Percentiles rank a stretch among this genome's conserved stretches.
These are phyloP conservation scores for Linderniella brevidens DNA, from an alignment of 257 asterid genomes.

Conservation along the genomic window DNA sequence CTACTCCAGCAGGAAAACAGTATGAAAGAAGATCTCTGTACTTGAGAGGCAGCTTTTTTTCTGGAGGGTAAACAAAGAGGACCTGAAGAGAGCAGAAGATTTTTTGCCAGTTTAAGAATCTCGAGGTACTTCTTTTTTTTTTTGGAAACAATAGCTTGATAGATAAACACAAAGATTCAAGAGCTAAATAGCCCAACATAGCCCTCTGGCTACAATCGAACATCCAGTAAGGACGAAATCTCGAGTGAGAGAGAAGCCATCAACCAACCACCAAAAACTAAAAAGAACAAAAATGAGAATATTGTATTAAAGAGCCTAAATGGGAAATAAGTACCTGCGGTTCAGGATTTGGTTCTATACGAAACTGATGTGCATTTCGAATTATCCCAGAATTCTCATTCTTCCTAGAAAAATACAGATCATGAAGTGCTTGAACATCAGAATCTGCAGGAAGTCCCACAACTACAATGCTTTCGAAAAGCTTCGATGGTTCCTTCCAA, in stretches of 20 bases:
- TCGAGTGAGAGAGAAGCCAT: too few relatives aligned
- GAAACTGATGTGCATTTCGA: slow-evolving; percentile 54
- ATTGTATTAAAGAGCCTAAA: not conserved
- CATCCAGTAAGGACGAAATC: too few relatives aligned
- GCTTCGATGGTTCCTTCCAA: slow-evolving; percentile 79
- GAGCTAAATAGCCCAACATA: too few relatives aligned
- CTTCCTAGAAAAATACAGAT: slow-evolving; percentile 63
- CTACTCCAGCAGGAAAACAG: slow-evolving; percentile 95
- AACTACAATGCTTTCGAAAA: slow-evolving; percentile 92
- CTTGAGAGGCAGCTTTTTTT: slow-evolving; percentile 83
- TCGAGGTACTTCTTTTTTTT: too few relatives aligned
- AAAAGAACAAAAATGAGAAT: slow-evolving; percentile 3
- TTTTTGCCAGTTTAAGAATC: not conserved
- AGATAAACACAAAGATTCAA: not conserved
- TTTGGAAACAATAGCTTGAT: not conserved
- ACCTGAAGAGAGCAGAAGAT: slow-evolving; percentile 41
- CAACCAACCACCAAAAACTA: too few relatives aligned
- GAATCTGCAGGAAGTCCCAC: slow-evolving; percentile 90
- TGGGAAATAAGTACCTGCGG: slow-evolving; percentile 55
- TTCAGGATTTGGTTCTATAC: slow-evolving; percentile 89
- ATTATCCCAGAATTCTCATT: slow-evolving; percentile 77
- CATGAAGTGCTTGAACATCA: slow-evolving; percentile 83
- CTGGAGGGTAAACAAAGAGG: slow-evolving; percentile 96
- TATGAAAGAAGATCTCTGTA: slow-evolving; percentile 94
- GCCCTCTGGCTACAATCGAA: too few relatives aligned